Conservation (phyloP, 139 green algal species). For the Nannochloris sp. region DNA sequence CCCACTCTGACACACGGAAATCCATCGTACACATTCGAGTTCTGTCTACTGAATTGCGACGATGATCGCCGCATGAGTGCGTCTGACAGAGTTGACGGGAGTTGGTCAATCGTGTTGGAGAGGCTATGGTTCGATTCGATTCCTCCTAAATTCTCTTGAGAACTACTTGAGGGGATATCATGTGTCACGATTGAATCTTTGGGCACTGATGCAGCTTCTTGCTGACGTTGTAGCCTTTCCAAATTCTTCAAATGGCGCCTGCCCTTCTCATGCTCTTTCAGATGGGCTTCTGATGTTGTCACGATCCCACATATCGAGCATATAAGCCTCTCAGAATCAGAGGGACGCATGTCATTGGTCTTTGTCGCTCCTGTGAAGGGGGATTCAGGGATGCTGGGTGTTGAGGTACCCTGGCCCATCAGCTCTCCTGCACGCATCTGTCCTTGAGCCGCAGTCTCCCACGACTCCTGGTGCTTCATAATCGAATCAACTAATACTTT, state of each 20-base stretch:
- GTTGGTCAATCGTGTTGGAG: constrained; percentile 5
- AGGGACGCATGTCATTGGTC: background rate
- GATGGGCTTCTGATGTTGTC: constrained; percentile 39
- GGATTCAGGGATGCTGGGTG: constrained; percentile 3
- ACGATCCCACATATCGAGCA: constrained; percentile 45
- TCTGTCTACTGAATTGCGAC: constrained; percentile 11
- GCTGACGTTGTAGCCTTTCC: constrained; percentile 26
- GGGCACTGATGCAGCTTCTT: background rate
- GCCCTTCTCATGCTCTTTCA: constrained; percentile 35
- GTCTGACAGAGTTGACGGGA: constrained; percentile 9
- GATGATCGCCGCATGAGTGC: constrained; percentile 8
- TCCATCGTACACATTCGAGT: constrained; percentile 21
- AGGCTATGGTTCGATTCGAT: background rate
- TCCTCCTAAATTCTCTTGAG: background rate
- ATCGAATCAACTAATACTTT: constrained; percentile 15
- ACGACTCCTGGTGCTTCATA: too few relatives aligned
- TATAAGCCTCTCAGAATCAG: background rate
- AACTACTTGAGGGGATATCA: background rate
- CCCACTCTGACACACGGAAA: constrained; percentile 32
- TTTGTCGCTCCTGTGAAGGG: background rate
- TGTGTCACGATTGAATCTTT: background rate
- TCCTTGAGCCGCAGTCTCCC: too few relatives aligned
- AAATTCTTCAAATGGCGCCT: constrained; percentile 38
- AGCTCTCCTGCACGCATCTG: background rate
- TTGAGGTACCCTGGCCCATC: background rate